Conservation (phyloP, 805 yeast genomes). For the Lipomyces kockii region DNA sequence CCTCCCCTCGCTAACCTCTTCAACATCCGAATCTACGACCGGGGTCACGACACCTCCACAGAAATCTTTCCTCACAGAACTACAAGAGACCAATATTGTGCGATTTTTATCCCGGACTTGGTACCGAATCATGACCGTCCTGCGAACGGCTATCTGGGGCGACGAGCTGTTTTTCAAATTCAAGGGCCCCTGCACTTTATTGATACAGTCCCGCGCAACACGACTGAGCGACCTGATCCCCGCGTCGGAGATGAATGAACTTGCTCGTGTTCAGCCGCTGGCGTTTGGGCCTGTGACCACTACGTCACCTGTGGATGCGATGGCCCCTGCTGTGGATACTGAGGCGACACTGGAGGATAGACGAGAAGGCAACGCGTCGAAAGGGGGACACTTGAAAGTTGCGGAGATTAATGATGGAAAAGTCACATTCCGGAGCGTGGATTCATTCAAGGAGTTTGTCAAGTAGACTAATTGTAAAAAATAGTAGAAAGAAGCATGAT, state of each 20-base stretch:
- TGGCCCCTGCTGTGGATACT: conserved; percentile 8
- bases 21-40: conserved; percentile 5
- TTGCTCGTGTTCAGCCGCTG: conserved; percentile 26
- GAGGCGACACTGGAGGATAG: conserved; percentile 12
- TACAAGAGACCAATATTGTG: background rate
- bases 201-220: conserved; percentile 41
- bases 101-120: conserved; percentile 25
- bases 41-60: background rate
- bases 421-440: conserved; percentile 40
- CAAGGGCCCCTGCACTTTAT: conserved; percentile 43
- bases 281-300: conserved; percentile 21
- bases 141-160: conserved; percentile 39
- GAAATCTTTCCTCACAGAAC: background rate
- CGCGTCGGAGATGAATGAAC: conserved; percentile 36
- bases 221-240: conserved; percentile 39
- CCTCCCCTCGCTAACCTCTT: conserved; percentile 4
- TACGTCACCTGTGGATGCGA: background rate
- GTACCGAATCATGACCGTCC: conserved; percentile 17
- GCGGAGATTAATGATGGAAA: conserved; percentile 43
- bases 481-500: background rate
- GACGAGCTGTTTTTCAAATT: conserved; percentile 40
- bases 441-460: conserved; percentile 37
- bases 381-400: conserved; percentile 42
- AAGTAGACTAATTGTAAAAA: conserved; percentile 14
- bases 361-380: conserved; percentile 31